Percentiles rank a stretch among this genome's conserved stretches.
Conservation (phyloP, 352 stramenopile genomes). For the Pythium angustatum region DNA sequence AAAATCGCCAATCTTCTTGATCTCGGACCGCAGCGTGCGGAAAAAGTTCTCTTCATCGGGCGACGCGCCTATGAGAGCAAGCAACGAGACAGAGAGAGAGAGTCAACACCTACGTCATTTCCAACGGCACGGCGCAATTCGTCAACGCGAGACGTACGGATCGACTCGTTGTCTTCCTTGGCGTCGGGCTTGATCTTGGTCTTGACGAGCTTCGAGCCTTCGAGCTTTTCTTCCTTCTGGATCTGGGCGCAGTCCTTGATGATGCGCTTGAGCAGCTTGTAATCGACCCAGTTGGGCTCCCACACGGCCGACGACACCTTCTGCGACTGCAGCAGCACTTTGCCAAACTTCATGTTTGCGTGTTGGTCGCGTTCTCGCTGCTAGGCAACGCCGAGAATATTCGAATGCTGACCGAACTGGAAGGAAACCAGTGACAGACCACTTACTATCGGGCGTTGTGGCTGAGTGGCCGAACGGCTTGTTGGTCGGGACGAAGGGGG, state of each 20-base stretch:
- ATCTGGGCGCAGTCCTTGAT: constrained; percentile 91
- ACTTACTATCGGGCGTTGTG: not conserved
- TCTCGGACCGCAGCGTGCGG: constrained; percentile 77
- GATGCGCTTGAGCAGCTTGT: constrained; percentile 89
- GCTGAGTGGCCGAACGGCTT: not conserved
- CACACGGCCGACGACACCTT: constrained; percentile 77
- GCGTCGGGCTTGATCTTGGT: constrained; percentile 78
- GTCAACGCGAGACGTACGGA: constrained; percentile 47
- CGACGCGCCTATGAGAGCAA: constrained; percentile 59
- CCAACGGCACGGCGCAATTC: not conserved
- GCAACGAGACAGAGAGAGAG: not conserved
- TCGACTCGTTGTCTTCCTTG: constrained; percentile 87
- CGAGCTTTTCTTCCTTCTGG: constrained; percentile 83
- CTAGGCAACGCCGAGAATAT: constrained; percentile 3
- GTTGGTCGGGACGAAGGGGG: not conserved
- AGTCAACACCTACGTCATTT: not conserved
- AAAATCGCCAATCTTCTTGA: constrained; percentile 86
- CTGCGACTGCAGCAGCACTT: constrained; percentile 86
- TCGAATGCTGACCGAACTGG: constrained; percentile 6
- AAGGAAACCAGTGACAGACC: too few relatives aligned
- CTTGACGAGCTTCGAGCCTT: constrained; percentile 69
- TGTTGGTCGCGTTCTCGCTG: not conserved
- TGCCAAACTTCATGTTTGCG: constrained; percentile 82
- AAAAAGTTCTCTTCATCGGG: constrained; percentile 90
- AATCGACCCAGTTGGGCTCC: constrained; percentile 84